phyloP scores from a whole-genome alignment of 495 filamentous ascomycete genomes.

The Penicillium cinerascens region DNA sequence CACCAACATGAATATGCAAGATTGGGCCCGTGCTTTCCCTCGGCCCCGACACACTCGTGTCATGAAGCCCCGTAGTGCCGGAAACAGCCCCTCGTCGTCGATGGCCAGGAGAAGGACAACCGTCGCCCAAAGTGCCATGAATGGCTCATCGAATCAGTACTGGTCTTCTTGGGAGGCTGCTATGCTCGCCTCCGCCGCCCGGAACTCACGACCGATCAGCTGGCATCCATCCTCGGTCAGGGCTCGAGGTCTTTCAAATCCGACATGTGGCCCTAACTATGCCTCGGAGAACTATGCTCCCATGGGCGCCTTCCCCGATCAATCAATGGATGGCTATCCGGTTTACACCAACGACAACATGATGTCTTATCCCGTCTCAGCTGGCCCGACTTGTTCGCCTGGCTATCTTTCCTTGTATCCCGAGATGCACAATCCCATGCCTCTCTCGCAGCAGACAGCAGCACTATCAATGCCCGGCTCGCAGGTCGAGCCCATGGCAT shows the following conservation, averaged over 20 bases:
- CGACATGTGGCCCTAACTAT: conserved; percentile 19
- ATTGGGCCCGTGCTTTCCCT: conserved; percentile 35
- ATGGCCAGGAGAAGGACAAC: conserved; percentile 53
- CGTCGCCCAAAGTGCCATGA: conserved; percentile 43
- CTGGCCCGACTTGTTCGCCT: conserved; percentile 33
- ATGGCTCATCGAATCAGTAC: conserved; percentile 26
- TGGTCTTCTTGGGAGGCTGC: conserved; percentile 31
- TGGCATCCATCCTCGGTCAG: conserved; percentile 61
- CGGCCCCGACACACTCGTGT: conserved; percentile 48
- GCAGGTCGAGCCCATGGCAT: conserved; percentile 32
- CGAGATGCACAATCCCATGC: conserved; percentile 33
- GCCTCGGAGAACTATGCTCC: conserved; percentile 26
- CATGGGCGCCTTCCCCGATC: conserved; percentile 26
- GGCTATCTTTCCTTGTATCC: conserved; percentile 25
- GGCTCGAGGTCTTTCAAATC: conserved; percentile 33
- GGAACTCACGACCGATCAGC: conserved; percentile 57
- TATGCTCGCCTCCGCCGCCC: conserved; percentile 37
- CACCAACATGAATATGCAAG: conserved; percentile 28
- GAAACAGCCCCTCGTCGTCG: conserved; percentile 64
- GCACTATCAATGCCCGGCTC: conserved; percentile 39
- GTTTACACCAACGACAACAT: conserved; percentile 22
- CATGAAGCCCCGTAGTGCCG: conserved; percentile 64
- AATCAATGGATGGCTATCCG: conserved; percentile 19
- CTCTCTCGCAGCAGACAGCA: conserved; percentile 39
- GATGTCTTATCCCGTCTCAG: conserved; percentile 28